phyloP scores from a whole-genome alignment of 352 stramenopile species.

The Globisporangium viniferum region DNA sequence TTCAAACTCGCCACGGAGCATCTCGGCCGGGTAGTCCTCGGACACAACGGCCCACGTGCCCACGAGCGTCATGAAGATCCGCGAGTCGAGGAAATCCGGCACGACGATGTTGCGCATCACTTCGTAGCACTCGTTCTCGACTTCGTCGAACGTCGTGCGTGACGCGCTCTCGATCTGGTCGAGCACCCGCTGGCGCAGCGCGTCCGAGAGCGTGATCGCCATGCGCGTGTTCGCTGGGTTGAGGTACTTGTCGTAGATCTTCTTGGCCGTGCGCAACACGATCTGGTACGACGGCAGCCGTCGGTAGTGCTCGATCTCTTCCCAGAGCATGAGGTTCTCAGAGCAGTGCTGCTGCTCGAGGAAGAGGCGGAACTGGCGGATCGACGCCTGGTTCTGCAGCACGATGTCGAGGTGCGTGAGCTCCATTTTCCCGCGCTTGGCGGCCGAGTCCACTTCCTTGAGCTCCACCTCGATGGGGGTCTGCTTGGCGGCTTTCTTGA shows the following conservation, averaged over 20 bases:
- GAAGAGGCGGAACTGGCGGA: slow-evolving; percentile 68
- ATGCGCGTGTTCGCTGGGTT: slow-evolving; percentile 56
- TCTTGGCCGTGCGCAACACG: slow-evolving; percentile 74
- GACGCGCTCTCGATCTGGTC: slow-evolving; percentile 58
- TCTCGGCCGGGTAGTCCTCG: slow-evolving; percentile 71
- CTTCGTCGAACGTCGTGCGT: slow-evolving; percentile 71
- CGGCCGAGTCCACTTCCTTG: slow-evolving; percentile 51
- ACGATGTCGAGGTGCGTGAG: slow-evolving; percentile 71
- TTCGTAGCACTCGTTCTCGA: slow-evolving; percentile 72
- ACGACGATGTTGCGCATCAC: slow-evolving; percentile 73
- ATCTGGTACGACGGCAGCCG: slow-evolving; percentile 82
- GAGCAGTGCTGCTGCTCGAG: slow-evolving; percentile 74
- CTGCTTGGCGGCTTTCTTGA: slow-evolving; percentile 43
- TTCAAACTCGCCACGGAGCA: slow-evolving; percentile 76
- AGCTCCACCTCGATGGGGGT: slow-evolving; percentile 42
- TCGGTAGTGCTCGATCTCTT: slow-evolving; percentile 83
- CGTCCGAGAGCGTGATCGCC: slow-evolving; percentile 47
- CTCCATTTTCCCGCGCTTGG: slow-evolving; percentile 74
- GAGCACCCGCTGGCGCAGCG: slow-evolving; percentile 46
- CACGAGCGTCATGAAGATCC: slow-evolving; percentile 83
- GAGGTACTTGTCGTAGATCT: slow-evolving; percentile 86
- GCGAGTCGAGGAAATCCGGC: slow-evolving; percentile 78
- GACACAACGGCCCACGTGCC: slow-evolving; percentile 73
- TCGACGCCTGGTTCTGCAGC: slow-evolving; percentile 59
- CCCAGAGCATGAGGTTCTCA: slow-evolving; percentile 83